phyloP scores from a whole-genome alignment of 1,139 yeast species.

The Candida tropicalis region DNA sequence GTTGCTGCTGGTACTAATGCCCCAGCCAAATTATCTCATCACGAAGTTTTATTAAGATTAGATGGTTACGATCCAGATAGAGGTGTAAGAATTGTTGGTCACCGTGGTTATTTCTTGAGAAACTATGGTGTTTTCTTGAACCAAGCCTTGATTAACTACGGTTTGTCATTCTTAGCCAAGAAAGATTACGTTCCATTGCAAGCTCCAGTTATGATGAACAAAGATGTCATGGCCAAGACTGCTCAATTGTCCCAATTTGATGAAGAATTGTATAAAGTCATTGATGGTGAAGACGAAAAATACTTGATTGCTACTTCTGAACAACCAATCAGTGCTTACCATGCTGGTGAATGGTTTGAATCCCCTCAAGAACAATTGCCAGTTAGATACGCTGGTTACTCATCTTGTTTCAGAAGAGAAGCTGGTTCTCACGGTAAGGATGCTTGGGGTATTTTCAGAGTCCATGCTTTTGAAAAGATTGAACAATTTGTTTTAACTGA shows the following conservation, averaged over 20 bases:
- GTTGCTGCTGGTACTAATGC: conserved; percentile 74
- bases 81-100: conserved; percentile 97
- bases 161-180: conserved; percentile 78
- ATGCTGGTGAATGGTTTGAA: conserved; percentile 98
- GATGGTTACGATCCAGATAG: conserved; percentile 99
- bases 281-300: conserved; percentile 97
- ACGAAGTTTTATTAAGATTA: conserved; percentile 88
- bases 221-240: conserved; percentile 98
- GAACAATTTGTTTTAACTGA: conserved; percentile 96
- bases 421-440: conserved; percentile 99
- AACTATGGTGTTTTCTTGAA: conserved; percentile 95
- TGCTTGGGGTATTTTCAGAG: conserved; percentile 99
- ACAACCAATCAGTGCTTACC: conserved; percentile 98
- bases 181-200: conserved; percentile 89
- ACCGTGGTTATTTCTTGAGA: conserved; percentile 96
- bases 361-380: conserved; percentile 97
- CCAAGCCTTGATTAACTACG: conserved; percentile 97
- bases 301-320: conserved; percentile 98
- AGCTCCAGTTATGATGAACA: conserved; percentile 99
- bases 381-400: conserved; percentile 93
- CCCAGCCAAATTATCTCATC: conserved; percentile 87
- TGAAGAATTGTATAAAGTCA: conserved; percentile 94
- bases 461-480: conserved; percentile 96
- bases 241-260: conserved; percentile 98
- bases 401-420: conserved; percentile 98